Evolutionary conservation across 768 basidiomycete genomes (phyloP).

Genomic region (Phaeotremella fagi): DNA sequence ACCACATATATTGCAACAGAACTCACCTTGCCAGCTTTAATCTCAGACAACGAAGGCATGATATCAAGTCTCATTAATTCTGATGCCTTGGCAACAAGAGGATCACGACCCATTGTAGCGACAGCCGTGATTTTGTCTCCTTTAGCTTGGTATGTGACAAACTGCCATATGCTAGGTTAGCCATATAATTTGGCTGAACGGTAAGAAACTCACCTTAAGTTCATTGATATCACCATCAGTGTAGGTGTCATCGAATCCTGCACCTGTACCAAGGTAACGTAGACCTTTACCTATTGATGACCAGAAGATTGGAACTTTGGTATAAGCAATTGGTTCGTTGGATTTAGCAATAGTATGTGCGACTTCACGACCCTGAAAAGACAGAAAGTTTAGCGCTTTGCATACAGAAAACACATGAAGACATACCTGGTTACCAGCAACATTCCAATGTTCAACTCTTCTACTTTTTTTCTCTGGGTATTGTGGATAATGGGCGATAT

Average conservation of each 20-base stretch:
- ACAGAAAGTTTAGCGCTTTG: too few relatives aligned
- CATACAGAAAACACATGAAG: too few relatives aligned
- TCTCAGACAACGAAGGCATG: constrained; percentile 72
- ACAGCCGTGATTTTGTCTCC: constrained; percentile 46
- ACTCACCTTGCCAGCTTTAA: constrained; percentile 67
- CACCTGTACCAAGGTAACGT: constrained; percentile 73
- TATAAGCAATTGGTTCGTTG: constrained; percentile 51
- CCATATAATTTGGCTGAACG: not conserved
- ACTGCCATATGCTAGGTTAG: constrained; percentile 15
- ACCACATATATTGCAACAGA: not conserved
- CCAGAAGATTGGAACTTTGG: constrained; percentile 83
- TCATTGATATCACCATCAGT: constrained; percentile 68
- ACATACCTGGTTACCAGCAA: constrained; percentile 67
- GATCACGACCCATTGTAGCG: constrained; percentile 67
- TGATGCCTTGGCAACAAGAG: constrained; percentile 69
- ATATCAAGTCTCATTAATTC: constrained; percentile 71
- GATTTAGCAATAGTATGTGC: constrained; percentile 66
- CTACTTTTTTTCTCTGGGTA: constrained; percentile 62
- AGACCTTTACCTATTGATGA: constrained; percentile 76
- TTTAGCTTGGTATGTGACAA: constrained; percentile 47
- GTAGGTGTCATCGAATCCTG: constrained; percentile 66
- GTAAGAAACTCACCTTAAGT: constrained; percentile 60
- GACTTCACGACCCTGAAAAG: constrained; percentile 61
- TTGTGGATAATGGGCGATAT: constrained; percentile 76
- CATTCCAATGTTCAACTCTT: constrained; percentile 90